Conservation (phyloP, 2,329 filamentous ascomycete genomes). For the Penicillium oxalicum region DNA sequence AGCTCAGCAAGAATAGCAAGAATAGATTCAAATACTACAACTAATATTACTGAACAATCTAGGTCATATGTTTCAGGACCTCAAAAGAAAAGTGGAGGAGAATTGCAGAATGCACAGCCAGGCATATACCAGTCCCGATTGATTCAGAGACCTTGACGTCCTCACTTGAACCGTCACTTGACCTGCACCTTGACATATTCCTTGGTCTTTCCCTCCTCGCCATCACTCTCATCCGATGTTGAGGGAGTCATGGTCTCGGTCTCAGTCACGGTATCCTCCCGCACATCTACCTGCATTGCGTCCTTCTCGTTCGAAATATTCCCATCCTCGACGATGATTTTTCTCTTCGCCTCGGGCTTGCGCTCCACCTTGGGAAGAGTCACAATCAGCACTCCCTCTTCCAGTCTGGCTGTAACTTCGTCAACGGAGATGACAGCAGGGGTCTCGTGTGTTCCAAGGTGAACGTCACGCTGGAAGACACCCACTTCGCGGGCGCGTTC, state of each 20-base stretch:
- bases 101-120: too few relatives aligned
- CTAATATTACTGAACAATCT: too few relatives aligned
- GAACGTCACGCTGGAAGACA: slow-evolving; percentile 65
- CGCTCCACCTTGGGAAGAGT: slow-evolving; percentile 63
- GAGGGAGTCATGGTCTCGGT: slow-evolving; percentile 20
- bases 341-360: slow-evolving; percentile 19
- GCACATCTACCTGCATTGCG: slow-evolving; percentile 15
- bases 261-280: slow-evolving; percentile 3
- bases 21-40: too few relatives aligned
- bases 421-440: slow-evolving; percentile 61
- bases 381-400: slow-evolving; percentile 71
- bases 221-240: slow-evolving; percentile 11
- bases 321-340: slow-evolving; percentile 16
- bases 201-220: slow-evolving; percentile 17
- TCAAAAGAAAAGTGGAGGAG: too few relatives aligned
- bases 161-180: slow-evolving; percentile 8
- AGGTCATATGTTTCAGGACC: too few relatives aligned
- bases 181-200: slow-evolving; percentile 22
- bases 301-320: slow-evolving; percentile 11
- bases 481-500: slow-evolving; percentile 73
- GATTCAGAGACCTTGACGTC: too few relatives aligned
- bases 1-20: too few relatives aligned
- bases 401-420: slow-evolving; percentile 66
- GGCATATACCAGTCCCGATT: too few relatives aligned
- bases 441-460: slow-evolving; percentile 47